Percentiles rank a stretch among this genome's conserved stretches.
These are phyloP conservation scores for Seminavis robusta DNA, from an alignment of 108 stramenopile genomes.

Conservation along the genomic window DNA sequence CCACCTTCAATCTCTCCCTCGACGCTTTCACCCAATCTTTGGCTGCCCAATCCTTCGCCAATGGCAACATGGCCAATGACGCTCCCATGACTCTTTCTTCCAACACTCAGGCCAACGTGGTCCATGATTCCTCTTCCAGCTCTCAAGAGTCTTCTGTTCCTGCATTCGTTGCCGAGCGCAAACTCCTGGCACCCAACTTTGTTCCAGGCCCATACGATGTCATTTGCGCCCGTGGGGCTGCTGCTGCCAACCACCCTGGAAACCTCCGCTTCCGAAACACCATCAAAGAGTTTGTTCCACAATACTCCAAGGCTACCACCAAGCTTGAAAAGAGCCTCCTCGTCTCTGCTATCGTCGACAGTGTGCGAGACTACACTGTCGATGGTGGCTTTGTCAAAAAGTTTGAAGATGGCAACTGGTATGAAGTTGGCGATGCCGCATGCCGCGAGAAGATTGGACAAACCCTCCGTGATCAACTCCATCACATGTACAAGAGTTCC, in stretches of 20 bases:
- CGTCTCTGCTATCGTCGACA: conserved; percentile 20
- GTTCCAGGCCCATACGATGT: conserved; percentile 13
- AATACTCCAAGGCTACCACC: conserved; percentile 12
- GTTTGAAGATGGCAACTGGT: conserved; percentile 6
- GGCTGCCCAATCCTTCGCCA: too few relatives aligned
- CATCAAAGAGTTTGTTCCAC: conserved; percentile 3
- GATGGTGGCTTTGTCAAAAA: conserved; percentile 22
- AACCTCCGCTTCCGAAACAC: conserved; percentile 14
- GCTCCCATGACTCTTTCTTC: too few relatives aligned
- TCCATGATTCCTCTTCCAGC: too few relatives aligned
- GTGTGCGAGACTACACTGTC: conserved; percentile 4
- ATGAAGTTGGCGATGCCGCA: conserved; percentile 12
- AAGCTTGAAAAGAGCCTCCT: conserved; percentile 25
- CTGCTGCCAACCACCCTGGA: conserved; percentile 8
- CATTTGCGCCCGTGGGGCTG: conserved; percentile 16
- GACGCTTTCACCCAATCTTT: too few relatives aligned
- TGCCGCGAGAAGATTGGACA: conserved; percentile 13
- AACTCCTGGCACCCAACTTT: too few relatives aligned
- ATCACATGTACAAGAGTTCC: conserved; percentile 14
- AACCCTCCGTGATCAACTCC: conserved; percentile 26
- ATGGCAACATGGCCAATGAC: too few relatives aligned
- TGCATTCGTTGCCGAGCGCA: too few relatives aligned
- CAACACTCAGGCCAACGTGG: too few relatives aligned
- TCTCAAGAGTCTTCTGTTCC: too few relatives aligned
- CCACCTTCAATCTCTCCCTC: too few relatives aligned